Evolutionary conservation across 2,329 filamentous ascomycete genomes (phyloP).

Genomic region (Fusarium sp.): DNA sequence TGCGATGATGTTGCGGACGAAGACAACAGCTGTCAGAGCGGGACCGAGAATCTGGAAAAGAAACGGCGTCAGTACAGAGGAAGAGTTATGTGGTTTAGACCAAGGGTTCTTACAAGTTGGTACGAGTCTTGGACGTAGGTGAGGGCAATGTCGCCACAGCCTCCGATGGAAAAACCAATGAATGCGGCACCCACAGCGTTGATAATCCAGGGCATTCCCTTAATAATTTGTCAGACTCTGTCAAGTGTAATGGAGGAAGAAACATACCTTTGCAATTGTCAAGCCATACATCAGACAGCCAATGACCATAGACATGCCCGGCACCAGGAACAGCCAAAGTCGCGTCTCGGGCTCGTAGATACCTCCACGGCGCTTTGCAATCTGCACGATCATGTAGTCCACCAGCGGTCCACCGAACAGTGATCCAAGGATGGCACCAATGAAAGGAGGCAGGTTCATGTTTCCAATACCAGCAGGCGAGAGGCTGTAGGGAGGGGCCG

Average conservation of each 20-base stretch:
- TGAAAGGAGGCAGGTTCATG: conserved; percentile 37
- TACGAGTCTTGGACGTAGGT: conserved; percentile 38
- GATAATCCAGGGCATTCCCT: conserved; percentile 39
- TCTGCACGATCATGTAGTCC: conserved; percentile 27
- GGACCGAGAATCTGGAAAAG: conserved; percentile 20
- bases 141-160: conserved; percentile 30
- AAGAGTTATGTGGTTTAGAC: fast-evolving
- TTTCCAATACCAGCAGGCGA: conserved; percentile 26
- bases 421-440: conserved; percentile 20
- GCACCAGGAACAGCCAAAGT: conserved; percentile 30
- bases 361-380: conserved; percentile 25
- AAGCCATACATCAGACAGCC: conserved; percentile 36
- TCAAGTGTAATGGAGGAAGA: neutral
- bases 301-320: conserved; percentile 24
- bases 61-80: neutral
- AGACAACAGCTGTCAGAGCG: conserved; percentile 31
- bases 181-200: conserved; percentile 33
- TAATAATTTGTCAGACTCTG: fast-evolving
- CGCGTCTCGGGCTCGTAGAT: conserved; percentile 37
- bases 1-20: conserved; percentile 31
- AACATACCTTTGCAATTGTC: conserved; percentile 29
- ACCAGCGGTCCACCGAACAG: conserved; percentile 24
- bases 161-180: conserved; percentile 34
- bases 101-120: conserved; percentile 8
- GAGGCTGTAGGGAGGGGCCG: conserved; percentile 26